A percentile compares a stretch with the other conserved stretches of the same genome.
Conservation (phyloP, 2,329 filamentous ascomycete genomes). For the Teratosphaeria epicoccoides region DNA sequence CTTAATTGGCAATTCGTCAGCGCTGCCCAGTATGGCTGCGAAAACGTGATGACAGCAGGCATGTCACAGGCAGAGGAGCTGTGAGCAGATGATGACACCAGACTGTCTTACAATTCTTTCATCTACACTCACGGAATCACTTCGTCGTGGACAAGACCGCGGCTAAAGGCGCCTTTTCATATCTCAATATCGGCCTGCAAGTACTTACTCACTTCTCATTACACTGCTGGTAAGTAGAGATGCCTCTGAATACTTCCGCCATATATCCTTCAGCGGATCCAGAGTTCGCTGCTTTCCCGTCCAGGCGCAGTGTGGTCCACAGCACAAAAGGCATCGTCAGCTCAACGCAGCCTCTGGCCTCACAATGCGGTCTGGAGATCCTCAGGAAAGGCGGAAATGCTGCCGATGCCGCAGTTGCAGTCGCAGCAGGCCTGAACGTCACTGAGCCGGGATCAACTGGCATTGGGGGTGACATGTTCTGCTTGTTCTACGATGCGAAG, state of each 20-base stretch:
- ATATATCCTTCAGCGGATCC: constrained; percentile 41
- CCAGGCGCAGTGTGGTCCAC: constrained; percentile 82
- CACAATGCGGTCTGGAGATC: constrained; percentile 74
- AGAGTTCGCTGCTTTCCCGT: constrained; percentile 55
- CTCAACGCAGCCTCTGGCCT: constrained; percentile 80
- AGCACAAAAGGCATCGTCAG: constrained; percentile 86
- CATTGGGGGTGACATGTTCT: constrained; percentile 96
- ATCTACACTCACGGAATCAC: too few species aligned
- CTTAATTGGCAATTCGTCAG: not conserved
- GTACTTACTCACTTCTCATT: not conserved
- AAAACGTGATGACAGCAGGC: not conserved
- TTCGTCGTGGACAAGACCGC: not conserved
- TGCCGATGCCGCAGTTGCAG: constrained; percentile 91
- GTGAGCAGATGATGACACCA: not conserved
- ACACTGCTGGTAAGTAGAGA: too few species aligned
- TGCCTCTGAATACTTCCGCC: constrained; percentile 40
- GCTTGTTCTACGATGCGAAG: constrained; percentile 78
- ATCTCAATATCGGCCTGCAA: not conserved
- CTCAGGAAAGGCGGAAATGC: constrained; percentile 86
- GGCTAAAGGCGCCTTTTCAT: not conserved
- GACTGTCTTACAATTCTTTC: not conserved
- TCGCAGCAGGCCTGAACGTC: constrained; percentile 84
- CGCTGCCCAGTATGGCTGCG: not conserved
- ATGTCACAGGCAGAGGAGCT: not conserved
- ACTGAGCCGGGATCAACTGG: constrained; percentile 89